phyloP scores from a whole-genome alignment of 129 eudicot species.

The Escallonia rubra region DNA sequence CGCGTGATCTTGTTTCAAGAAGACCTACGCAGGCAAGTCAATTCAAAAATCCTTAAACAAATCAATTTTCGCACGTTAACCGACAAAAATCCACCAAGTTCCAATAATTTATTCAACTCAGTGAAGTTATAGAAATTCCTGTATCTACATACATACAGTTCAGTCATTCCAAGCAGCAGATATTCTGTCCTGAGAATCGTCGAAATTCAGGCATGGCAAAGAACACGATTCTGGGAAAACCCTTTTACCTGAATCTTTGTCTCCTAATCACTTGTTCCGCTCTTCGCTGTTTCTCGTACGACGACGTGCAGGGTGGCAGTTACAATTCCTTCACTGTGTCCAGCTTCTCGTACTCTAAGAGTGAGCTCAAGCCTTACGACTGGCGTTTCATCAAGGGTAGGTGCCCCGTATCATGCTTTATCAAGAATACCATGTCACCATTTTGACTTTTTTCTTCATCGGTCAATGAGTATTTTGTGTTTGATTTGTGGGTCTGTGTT shows the following conservation, averaged over 20 bases:
- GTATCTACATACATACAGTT: too few species aligned
- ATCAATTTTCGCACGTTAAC: too few species aligned
- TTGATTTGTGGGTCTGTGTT: conserved; percentile 9
- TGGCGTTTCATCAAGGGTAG: conserved; percentile 94
- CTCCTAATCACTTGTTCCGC: background rate
- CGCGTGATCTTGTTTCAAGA: too few species aligned
- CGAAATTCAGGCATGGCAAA: conserved; percentile 17
- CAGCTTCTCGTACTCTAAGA: conserved; percentile 59
- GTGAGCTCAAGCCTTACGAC: conserved; percentile 63
- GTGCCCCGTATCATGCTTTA: background rate
- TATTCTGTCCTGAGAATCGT: background rate
- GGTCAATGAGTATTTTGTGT: background rate
- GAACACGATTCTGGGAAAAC: conserved; percentile 31
- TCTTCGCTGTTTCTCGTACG: conserved; percentile 9
- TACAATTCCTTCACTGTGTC: conserved; percentile 53
- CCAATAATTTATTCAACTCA: background rate
- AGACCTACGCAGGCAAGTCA: too few species aligned
- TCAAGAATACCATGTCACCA: background rate
- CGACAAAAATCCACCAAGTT: background rate
- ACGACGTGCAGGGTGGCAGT: conserved; percentile 26
- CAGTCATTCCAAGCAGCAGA: too few species aligned
- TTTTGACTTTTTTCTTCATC: conserved; percentile 1
- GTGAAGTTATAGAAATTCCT: too few species aligned
- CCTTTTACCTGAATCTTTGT: conserved; percentile 24
- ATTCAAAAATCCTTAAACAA: too few species aligned